Percentiles rank a stretch among this genome's conserved stretches.
Evolutionary conservation across 805 yeast genomes (phyloP).

Genomic region (Clavispora asparagi): DNA sequence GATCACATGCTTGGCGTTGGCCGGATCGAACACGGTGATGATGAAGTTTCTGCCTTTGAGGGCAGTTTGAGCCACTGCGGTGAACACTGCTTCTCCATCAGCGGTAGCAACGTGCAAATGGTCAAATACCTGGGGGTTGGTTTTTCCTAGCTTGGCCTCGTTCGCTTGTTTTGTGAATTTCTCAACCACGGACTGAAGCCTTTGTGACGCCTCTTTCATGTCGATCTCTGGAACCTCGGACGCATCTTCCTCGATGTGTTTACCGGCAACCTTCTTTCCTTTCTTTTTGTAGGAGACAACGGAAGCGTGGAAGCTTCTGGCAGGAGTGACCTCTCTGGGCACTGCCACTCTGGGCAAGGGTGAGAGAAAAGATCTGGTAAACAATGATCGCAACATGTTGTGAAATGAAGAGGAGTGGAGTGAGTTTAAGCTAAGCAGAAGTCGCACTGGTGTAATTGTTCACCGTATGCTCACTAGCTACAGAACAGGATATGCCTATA

Average conservation of each 20-base stretch:
- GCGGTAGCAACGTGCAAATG: conserved; percentile 46
- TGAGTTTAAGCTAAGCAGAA: too few relatives aligned
- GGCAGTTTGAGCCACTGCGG: conserved; percentile 66
- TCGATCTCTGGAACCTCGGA: conserved; percentile 10
- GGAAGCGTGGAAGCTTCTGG: conserved; percentile 4
- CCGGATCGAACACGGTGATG: conserved; percentile 87
- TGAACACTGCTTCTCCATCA: conserved; percentile 46
- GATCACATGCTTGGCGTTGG: conserved; percentile 60
- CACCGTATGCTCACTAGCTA: neutral
- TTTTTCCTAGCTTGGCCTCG: conserved; percentile 64
- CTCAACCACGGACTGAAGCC: conserved; percentile 46
- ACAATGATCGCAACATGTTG: too few relatives aligned
- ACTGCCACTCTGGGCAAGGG: neutral
- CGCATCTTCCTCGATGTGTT: conserved; percentile 2
- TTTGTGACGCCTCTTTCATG: conserved; percentile 33
- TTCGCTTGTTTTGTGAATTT: conserved; percentile 50
- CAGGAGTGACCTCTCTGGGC: neutral
- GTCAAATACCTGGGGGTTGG: conserved; percentile 65
- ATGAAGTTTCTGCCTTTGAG: conserved; percentile 62
- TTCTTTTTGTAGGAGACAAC: conserved; percentile 9
- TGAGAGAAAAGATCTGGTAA: neutral
- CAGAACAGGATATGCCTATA: too few relatives aligned
- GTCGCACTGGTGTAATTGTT: neutral
- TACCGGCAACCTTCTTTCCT: conserved; percentile 1
- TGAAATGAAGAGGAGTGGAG: neutral